A percentile compares a stretch with the other conserved stretches of the same genome.
Conservation (phyloP, 345 rosid species). For the Trapa bicornis region DNA sequence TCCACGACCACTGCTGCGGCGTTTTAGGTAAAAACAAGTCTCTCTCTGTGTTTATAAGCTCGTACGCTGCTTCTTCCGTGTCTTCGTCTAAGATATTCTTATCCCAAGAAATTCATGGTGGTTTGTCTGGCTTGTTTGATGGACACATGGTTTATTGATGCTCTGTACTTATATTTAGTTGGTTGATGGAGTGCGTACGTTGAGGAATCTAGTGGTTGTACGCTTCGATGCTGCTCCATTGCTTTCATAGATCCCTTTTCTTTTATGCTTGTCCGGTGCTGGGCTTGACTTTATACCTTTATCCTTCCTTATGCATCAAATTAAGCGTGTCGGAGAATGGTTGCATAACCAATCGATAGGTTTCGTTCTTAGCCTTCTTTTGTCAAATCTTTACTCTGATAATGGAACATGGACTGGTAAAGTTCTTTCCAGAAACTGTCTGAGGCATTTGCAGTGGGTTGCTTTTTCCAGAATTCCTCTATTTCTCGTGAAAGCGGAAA, state of each 20-base stretch:
- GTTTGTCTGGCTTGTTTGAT: neutral
- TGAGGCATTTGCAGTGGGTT: neutral
- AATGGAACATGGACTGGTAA: neutral
- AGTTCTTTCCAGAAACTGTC: neutral
- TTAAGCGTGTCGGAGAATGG: neutral
- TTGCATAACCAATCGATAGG: neutral
- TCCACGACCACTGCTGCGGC: conserved; percentile 63
- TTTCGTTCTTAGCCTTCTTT: neutral
- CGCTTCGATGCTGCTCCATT: conserved; percentile 1
- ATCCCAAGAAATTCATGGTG: no score
- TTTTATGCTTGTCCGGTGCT: neutral
- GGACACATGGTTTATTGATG: neutral
- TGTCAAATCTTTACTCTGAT: neutral
- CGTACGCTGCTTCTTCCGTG: no score
- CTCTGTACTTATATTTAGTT: neutral
- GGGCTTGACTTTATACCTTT: neutral
- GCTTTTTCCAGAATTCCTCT: neutral
- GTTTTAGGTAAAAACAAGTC: conserved; percentile 35
- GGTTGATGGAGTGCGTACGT: neutral
- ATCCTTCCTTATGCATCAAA: neutral
- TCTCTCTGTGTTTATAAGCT: no score
- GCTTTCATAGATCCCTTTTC: neutral
- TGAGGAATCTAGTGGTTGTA: neutral
- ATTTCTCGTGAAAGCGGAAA: neutral
- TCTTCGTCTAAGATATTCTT: no score